Evolutionary conservation across 2,329 filamentous ascomycete genomes (phyloP).

Genomic region (Aspergillus jensenii): DNA sequence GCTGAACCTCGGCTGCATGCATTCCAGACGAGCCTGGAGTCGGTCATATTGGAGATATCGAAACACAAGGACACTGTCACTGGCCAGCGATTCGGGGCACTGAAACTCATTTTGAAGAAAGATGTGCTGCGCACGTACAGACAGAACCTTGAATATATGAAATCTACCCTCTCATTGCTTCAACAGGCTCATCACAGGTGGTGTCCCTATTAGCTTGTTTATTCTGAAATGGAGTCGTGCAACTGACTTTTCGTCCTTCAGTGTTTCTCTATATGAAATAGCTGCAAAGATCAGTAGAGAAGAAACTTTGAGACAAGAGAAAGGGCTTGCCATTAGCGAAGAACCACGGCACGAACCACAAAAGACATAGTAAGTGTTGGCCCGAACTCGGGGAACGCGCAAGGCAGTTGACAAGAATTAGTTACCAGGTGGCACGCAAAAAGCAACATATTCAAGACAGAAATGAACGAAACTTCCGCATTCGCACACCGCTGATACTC

Average conservation of each 20-base stretch:
- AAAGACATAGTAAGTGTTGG: no score
- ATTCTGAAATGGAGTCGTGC: no score
- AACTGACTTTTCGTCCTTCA: no score
- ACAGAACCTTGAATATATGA: background rate
- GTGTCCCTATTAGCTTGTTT: background rate
- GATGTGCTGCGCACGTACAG: background rate
- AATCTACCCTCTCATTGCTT: background rate
- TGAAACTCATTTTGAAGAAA: background rate
- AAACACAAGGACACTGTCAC: background rate
- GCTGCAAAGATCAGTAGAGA: no score
- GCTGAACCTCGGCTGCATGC: background rate
- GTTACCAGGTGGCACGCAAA: background rate
- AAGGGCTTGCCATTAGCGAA: no score
- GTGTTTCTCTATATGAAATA: background rate
- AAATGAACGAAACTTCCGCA: background rate
- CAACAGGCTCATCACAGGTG: background rate
- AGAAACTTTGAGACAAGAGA: no score
- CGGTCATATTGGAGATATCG: background rate
- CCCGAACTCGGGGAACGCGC: no score
- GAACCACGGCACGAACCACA: no score
- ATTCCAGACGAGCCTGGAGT: background rate
- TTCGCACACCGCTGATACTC: background rate
- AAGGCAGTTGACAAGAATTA: background rate
- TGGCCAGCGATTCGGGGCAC: background rate
- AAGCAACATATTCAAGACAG: background rate